These are phyloP conservation scores for Saraca asoca DNA, from an alignment of 331 rosid genomes.

Conservation along the genomic window DNA sequence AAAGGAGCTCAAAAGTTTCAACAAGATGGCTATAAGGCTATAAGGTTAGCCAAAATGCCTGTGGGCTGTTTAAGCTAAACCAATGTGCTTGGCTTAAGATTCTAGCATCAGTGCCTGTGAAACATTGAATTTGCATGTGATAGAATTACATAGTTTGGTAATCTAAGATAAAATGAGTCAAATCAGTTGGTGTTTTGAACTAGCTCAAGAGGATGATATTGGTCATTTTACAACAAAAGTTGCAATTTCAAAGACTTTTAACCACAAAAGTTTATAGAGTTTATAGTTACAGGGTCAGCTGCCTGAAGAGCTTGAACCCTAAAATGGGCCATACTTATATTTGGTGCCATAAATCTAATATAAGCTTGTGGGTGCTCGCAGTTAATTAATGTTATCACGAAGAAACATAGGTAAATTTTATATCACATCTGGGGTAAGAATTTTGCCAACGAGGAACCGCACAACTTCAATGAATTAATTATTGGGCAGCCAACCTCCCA, in stretches of 20 bases:
- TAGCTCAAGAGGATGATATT: no score
- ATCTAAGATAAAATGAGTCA: no score
- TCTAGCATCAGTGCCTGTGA: background rate
- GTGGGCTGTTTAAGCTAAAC: background rate
- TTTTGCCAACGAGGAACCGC: conserved; percentile 36
- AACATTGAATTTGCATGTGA: no score
- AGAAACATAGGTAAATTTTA: conserved; percentile 29
- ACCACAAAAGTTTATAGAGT: background rate
- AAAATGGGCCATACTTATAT: no score
- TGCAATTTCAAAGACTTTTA: background rate
- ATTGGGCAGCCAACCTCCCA: conserved; percentile 24
- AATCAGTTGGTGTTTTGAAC: no score
- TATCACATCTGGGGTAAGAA: conserved; percentile 35
- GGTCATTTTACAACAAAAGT: background rate
- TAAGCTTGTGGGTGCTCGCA: conserved; percentile 10
- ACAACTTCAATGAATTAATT: conserved; percentile 39
- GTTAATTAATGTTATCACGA: conserved; percentile 30
- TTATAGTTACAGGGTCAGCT: background rate
- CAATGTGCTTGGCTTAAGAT: no score
- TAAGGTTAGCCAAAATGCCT: background rate
- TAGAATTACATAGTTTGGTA: no score
- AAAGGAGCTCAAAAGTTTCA: background rate
- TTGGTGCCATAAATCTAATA: no score
- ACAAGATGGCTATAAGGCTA: background rate
- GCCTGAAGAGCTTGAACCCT: no score